Evolutionary conservation across 164 flowering plant species (phyloP).

Genomic region (Magnolia officinalis): DNA sequence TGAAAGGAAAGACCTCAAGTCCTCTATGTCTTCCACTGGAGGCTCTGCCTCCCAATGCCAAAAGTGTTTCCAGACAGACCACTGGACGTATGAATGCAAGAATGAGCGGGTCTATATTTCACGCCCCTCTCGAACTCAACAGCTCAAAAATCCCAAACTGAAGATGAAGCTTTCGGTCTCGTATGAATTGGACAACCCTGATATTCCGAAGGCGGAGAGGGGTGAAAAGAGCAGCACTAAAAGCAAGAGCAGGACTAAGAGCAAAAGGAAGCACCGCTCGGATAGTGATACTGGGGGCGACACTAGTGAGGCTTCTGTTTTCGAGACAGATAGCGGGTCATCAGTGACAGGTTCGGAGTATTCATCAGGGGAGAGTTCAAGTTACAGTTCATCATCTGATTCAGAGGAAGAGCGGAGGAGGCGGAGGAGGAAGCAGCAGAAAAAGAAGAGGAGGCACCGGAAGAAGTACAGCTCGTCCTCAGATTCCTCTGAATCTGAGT

Average conservation of each 20-base stretch:
- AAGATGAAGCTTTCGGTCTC: conserved; percentile 54
- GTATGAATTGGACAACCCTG: conserved; percentile 63
- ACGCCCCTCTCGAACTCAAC: conserved; percentile 87
- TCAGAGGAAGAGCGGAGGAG: conserved; percentile 69
- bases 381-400: conserved; percentile 67
- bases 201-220: conserved; percentile 33
- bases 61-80: conserved; percentile 85
- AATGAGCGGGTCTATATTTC: conserved; percentile 91
- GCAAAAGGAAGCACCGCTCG: conserved; percentile 72
- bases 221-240: conserved; percentile 42
- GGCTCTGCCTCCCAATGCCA: conserved; percentile 76
- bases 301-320: conserved; percentile 77
- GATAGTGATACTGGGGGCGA: conserved; percentile 56
- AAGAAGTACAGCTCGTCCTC: conserved; percentile 56
- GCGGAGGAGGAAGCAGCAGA: conserved; percentile 43
- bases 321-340: conserved; percentile 65
- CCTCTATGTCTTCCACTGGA: conserved; percentile 38
- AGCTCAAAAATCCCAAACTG: conserved; percentile 82
- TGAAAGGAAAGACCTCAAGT: conserved; percentile 74
- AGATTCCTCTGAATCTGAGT: conserved; percentile 64
- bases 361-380: conserved; percentile 61
- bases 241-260: conserved; percentile 52
- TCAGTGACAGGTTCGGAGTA: conserved; percentile 69
- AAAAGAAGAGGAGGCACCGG: conserved; percentile 41
- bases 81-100: conserved; percentile 98